Evolutionary conservation across 2,329 filamentous ascomycete genomes (phyloP), one percentile per base, ranked within the genome.

Genomic region (Penicillium italicum): DNA sequence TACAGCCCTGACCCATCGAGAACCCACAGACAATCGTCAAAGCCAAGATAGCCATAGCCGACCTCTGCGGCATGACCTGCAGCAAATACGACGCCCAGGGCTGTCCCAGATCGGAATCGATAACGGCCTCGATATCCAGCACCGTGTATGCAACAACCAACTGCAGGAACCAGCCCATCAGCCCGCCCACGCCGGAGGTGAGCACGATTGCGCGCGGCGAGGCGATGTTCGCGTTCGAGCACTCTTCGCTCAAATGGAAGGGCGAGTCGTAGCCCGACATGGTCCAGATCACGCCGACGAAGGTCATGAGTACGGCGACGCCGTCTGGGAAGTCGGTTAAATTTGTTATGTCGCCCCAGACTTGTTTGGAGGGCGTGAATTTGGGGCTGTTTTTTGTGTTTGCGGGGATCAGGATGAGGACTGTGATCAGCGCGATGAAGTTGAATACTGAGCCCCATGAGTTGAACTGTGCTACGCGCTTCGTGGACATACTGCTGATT

Each of bases 231-330:
- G 88, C 87, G 62, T 90, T 90, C 57, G 84, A 85, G 71, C 87
- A 90, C 71, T 91, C 87, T 67, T 91, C 87, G 4, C 84, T 81
- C n/a, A 90, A 72, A 72, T 90, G 87, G 69, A 90, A 90, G 0
- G 86, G 83, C 0, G 80, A 80, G 69, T 89, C 86, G 67, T 88
- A 88, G 38, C 85, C 85, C 6, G 79, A 79, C 80, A 85, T 86
- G 5, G 85, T 87, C 85, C 85, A 88, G 59, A 88, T 87, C 33
- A 88, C 85, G 28, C 82, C 80, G 41, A 88, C 81, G 68, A 90
- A 91, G 22, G 81, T 84, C 86, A 90, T 89, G 26, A 90, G 76
- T 0, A 90, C 79, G 0, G 85, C 82, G 20, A 90, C 76, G 18
- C 87, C 87, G 51, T 85, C 79, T 0, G 87, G 85, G 67, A 83